These are phyloP conservation scores for Entelexis sorbosivorans DNA, from an alignment of 1,139 yeast species.

Conservation along the genomic window DNA sequence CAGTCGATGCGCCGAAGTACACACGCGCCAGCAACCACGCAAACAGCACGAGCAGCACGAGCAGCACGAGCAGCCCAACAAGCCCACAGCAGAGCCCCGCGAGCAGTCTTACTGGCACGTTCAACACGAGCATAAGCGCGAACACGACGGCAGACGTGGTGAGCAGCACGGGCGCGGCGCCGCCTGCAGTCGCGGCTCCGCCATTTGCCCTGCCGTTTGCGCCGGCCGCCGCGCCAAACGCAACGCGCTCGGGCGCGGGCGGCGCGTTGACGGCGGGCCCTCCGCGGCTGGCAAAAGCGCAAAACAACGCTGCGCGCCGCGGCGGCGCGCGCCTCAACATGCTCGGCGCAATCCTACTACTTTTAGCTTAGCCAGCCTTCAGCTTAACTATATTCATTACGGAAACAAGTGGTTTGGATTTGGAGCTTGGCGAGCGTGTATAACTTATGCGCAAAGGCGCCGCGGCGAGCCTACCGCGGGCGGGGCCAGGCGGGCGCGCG, in stretches of 20 bases:
- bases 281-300: background rate
- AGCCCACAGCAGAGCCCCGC: background rate
- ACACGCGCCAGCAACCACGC: background rate
- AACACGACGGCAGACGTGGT: background rate
- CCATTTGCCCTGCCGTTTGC: background rate
- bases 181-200: background rate
- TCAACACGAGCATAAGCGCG: too few relatives aligned
- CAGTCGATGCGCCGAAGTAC: conserved; percentile 7
- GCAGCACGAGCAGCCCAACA: background rate
- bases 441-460: conserved; percentile 4
- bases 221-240: background rate
- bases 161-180: background rate
- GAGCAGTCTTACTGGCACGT: too few relatives aligned
- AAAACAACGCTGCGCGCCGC: background rate
- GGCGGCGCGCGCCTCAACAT: background rate
- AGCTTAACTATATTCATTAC: conserved; percentile 8
- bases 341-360: background rate
- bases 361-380: conserved; percentile 3
- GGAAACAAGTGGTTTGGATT: conserved; percentile 5
- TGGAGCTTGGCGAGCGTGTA: conserved; percentile 5
- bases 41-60: background rate
- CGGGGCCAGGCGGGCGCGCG: background rate
- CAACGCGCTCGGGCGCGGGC: background rate
- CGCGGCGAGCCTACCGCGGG: background rate
- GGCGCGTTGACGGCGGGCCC: too few relatives aligned